Base-by-base conservation (phyloP, 768 basidiomycete genomes). In the Lentinula lateritia region DNA sequence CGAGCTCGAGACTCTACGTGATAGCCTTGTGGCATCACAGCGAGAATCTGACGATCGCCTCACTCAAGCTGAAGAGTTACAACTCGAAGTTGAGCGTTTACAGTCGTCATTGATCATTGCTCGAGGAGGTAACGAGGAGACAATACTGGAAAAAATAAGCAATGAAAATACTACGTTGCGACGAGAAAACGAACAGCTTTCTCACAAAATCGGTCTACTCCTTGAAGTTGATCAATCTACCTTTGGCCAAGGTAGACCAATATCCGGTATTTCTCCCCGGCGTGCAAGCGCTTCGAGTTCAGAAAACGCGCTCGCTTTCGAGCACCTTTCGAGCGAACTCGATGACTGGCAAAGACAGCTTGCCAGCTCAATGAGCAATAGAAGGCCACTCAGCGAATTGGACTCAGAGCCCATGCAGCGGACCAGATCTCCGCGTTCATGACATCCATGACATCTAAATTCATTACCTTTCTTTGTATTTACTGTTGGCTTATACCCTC, bases 191-290 rank as follows among this genome's bases (percentile, higher is more conserved):
- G 89, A 92, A 69, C 87, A 93, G 66, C 82, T 95, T 48, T 88
- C 89, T n/a, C 92, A 92, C 71, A 94, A 93, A 80, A 93, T 96
- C 66, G 90, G 87, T 61, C 81, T 95, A 52, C 80, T 96, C 15
- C 83, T 96, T 58, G 92, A 94, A 67, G 92, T 91, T 48, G 92
- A 93, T 67, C 89, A 90, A 66, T 84, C 89, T 20, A 77, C 83
- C 3, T 92, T 88, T 68, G 85, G 85, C 35, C 78, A 78, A 52
- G 81, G 80, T 18, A 74, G 82, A 62, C 88, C 87, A 28, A 74
- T 87, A 63, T 91, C 89, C 8, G 82, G 81, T 39, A 74, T 81
- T 12, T 78, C 76, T 46, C 80, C 78, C 61, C 83, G 83, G 36
- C 84, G 86, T 46, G 77, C 80, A 52, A 93, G 92, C 69, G 85